Evolutionary conservation across 2,329 filamentous ascomycete species (phyloP).

Genomic region (Pseudogymnoascus sp.): DNA sequence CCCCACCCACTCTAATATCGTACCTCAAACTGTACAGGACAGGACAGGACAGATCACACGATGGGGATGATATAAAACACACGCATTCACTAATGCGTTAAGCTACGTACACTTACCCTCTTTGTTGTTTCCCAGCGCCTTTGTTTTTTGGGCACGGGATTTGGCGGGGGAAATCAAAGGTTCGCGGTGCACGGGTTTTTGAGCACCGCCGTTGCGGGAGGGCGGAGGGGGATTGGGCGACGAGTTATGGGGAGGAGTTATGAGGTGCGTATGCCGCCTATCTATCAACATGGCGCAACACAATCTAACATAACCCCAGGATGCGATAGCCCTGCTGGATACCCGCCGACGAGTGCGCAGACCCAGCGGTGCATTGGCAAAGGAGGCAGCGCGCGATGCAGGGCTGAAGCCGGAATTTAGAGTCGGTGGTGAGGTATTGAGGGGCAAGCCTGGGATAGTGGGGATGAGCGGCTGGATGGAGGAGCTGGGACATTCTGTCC

Average conservation of each 20-base stretch:
- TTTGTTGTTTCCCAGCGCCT: neutral
- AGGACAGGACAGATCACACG: neutral
- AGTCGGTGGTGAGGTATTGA: neutral
- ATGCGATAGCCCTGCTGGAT: neutral
- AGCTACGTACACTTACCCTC: too few species aligned
- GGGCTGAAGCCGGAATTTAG: neutral
- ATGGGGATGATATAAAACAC: neutral
- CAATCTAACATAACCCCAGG: neutral
- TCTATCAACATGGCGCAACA: neutral
- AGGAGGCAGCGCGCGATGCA: neutral
- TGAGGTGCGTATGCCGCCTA: neutral
- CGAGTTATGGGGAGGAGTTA: neutral
- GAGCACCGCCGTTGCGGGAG: neutral
- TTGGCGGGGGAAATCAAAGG: neutral
- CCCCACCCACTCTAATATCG: too few species aligned
- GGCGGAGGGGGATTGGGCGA: neutral
- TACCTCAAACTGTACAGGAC: too few species aligned
- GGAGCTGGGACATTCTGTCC: slow-evolving; percentile 72
- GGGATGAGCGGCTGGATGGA: slow-evolving; percentile 75
- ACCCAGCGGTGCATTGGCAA: neutral
- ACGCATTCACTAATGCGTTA: too few species aligned
- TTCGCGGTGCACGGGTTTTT: neutral
- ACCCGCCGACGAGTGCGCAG: neutral
- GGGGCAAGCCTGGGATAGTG: slow-evolving; percentile 39
- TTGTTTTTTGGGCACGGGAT: neutral